Percentiles rank a stretch among this genome's conserved stretches.
phyloP scores from a whole-genome alignment of 2,329 filamentous ascomycete genomes.

The Dothistroma septosporum region DNA sequence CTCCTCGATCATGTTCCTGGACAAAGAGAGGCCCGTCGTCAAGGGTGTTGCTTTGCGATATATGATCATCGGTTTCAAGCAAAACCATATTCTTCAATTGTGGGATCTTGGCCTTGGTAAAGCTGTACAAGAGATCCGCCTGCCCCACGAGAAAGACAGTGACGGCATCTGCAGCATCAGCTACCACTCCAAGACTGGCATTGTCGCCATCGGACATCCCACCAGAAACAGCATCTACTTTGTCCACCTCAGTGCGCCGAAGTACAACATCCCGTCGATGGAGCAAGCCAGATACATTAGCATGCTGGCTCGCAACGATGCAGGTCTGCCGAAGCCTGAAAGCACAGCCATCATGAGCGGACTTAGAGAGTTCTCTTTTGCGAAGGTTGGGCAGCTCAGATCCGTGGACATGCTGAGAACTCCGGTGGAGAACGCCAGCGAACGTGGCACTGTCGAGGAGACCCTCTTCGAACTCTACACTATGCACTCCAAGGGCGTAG shows the following conservation, averaged over 20 bases:
- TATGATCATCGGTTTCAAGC: slow-evolving; percentile 96
- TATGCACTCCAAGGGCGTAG: slow-evolving; percentile 97
- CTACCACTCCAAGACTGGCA: slow-evolving; percentile 87
- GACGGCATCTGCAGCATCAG: slow-evolving; percentile 97
- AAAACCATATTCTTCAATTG: slow-evolving; percentile 96
- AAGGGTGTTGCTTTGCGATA: slow-evolving; percentile 88
- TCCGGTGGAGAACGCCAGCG: slow-evolving; percentile 53
- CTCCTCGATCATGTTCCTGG: slow-evolving; percentile 90
- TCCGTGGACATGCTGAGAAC: slow-evolving; percentile 83
- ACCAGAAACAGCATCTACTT: slow-evolving; percentile 98
- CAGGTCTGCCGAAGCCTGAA: slow-evolving; percentile 75
- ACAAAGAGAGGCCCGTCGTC: slow-evolving; percentile 90
- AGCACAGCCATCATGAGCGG: slow-evolving; percentile 97
- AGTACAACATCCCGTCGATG: slow-evolving; percentile 75
- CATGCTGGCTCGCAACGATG: slow-evolving; percentile 68
- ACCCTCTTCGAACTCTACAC: slow-evolving; percentile 91
- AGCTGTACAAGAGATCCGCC: slow-evolving; percentile 92
- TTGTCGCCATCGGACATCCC: slow-evolving; percentile 91
- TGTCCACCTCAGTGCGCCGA: slow-evolving; percentile 87
- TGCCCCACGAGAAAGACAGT: slow-evolving; percentile 75
- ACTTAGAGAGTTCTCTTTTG: slow-evolving; percentile 90
- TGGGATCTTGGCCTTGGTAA: slow-evolving; percentile 96
- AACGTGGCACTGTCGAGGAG: slow-evolving; percentile 57
- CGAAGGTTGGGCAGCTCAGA: slow-evolving; percentile 77
- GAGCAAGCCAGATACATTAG: slow-evolving; percentile 85